Percentiles rank a stretch among this genome's conserved stretches.
Conservation (phyloP, 495 filamentous ascomycete genomes). For the Penicillium angulare region DNA sequence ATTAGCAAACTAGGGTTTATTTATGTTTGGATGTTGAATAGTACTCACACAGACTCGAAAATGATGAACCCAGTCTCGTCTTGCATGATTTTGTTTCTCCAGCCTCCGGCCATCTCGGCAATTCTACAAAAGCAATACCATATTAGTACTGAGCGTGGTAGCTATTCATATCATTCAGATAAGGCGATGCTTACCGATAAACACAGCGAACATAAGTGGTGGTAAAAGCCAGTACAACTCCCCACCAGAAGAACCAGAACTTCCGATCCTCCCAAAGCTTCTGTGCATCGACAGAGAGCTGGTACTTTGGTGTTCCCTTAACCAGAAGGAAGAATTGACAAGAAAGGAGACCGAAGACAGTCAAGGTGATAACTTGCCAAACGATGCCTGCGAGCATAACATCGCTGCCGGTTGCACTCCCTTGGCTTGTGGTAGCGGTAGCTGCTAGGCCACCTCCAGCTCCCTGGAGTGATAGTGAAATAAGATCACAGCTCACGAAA, state of each 20-base stretch:
- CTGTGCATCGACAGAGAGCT: too few relatives aligned
- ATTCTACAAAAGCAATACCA: slow-evolving; percentile 39
- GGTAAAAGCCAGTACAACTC: slow-evolving; percentile 53
- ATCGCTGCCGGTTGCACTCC: slow-evolving; percentile 46
- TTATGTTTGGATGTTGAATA: slow-evolving; percentile 21
- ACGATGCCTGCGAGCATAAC: slow-evolving; percentile 70
- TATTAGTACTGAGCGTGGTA: not conserved
- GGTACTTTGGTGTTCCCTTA: too few relatives aligned
- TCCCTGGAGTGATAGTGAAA: slow-evolving; percentile 62
- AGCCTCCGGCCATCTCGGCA: slow-evolving; percentile 65
- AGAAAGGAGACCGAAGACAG: slow-evolving; percentile 57
- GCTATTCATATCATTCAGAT: not conserved
- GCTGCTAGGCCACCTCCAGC: slow-evolving; percentile 61
- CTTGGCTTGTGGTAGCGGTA: slow-evolving; percentile 15
- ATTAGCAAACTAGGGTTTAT: not conserved
- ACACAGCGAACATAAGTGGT: slow-evolving; percentile 64
- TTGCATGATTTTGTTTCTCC: slow-evolving; percentile 66
- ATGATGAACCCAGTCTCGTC: slow-evolving; percentile 63
- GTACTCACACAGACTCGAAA: slow-evolving; percentile 58
- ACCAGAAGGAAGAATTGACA: slow-evolving; percentile 31
- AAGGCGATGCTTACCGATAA: slow-evolving; percentile 48
- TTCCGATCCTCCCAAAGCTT: slow-evolving; percentile 22
- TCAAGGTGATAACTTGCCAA: slow-evolving; percentile 64
- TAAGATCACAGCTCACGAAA: slow-evolving; percentile 65
- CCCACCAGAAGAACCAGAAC: slow-evolving; percentile 41